These are phyloP conservation scores for Dichotomopilus funicola DNA, from an alignment of 2,329 filamentous ascomycete species.

Conservation along the genomic window DNA sequence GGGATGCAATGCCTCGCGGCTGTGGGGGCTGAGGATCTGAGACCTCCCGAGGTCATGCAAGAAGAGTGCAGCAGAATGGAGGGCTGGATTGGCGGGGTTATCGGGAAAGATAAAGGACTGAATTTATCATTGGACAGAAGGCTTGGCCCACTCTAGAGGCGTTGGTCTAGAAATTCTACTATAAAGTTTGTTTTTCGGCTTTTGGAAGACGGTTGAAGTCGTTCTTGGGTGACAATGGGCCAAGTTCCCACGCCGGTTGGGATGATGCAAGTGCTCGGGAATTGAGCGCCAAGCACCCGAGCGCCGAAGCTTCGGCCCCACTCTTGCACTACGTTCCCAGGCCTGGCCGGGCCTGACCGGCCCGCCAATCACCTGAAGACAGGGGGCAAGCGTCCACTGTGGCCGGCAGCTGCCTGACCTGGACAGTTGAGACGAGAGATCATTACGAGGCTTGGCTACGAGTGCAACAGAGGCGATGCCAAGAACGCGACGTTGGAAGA, in stretches of 20 bases:
- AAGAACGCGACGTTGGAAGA: background rate
- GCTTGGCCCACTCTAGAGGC: too few species aligned
- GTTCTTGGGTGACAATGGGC: too few species aligned
- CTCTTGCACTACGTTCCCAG: background rate
- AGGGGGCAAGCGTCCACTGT: background rate
- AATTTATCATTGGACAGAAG: too few species aligned
- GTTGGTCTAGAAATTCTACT: too few species aligned
- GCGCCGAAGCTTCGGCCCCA: background rate
- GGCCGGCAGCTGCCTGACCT: background rate
- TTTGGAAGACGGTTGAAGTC: too few species aligned
- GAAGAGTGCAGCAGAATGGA: background rate
- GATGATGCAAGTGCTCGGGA: too few species aligned
- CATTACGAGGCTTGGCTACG: background rate
- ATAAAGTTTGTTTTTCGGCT: too few species aligned
- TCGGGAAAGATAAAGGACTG: too few species aligned
- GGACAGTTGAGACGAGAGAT: background rate
- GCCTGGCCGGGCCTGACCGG: background rate
- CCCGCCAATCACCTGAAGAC: background rate
- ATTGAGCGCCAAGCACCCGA: background rate
- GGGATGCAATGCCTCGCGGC: slow-evolving; percentile 2
- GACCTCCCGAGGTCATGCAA: background rate
- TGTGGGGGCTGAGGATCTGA: background rate
- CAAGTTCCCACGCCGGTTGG: too few species aligned
- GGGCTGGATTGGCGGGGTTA: background rate
- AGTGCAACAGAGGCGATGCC: background rate